A percentile compares a stretch with the other conserved stretches of the same genome.
Evolutionary conservation across 176 grass and related monocot genomes (phyloP).

Genomic region (Zizania latifolia): DNA sequence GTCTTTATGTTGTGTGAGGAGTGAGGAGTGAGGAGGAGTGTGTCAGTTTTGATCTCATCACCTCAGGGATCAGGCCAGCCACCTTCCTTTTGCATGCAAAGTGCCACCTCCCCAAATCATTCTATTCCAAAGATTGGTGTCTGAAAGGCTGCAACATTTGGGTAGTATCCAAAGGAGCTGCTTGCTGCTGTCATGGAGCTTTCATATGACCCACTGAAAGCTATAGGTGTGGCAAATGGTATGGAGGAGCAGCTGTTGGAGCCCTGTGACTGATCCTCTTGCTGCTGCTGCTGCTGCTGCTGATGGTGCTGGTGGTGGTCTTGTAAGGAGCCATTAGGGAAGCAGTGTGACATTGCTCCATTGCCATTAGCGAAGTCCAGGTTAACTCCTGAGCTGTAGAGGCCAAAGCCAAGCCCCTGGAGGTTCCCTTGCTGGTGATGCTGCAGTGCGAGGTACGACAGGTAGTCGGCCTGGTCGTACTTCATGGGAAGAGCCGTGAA

Average conservation of each 20-base stretch:
- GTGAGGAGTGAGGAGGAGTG: too few relatives aligned
- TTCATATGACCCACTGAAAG: constrained; percentile 42
- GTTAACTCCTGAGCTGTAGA: constrained; percentile 51
- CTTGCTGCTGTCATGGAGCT: constrained; percentile 32
- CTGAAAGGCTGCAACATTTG: constrained; percentile 78
- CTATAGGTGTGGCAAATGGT: constrained; percentile 41
- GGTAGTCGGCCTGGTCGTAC: constrained; percentile 64
- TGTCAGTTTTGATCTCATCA: constrained; percentile 55
- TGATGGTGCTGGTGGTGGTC: constrained; percentile 28
- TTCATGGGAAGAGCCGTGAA: constrained; percentile 34
- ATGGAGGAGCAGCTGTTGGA: constrained; percentile 35
- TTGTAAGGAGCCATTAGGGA: constrained; percentile 13
- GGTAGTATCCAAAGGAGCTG: constrained; percentile 68
- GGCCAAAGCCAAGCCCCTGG: constrained; percentile 49
- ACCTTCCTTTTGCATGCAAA: constrained; percentile 24
- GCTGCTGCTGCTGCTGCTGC: constrained; percentile 15
- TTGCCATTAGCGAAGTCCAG: constrained; percentile 49
- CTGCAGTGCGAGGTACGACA: constrained; percentile 61
- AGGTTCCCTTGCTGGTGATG: constrained; percentile 62
- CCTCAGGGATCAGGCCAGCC: constrained; percentile 38
- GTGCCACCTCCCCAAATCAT: constrained; percentile 52
- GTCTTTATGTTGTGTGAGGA: too few relatives aligned
- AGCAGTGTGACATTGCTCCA: constrained; percentile 4
- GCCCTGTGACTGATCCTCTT: constrained; percentile 29
- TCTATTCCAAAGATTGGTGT: constrained; percentile 93